Percentiles rank a stretch among this genome's conserved stretches.
Evolutionary conservation across 768 basidiomycete species (phyloP).

Genomic region (Calocybe indica): DNA sequence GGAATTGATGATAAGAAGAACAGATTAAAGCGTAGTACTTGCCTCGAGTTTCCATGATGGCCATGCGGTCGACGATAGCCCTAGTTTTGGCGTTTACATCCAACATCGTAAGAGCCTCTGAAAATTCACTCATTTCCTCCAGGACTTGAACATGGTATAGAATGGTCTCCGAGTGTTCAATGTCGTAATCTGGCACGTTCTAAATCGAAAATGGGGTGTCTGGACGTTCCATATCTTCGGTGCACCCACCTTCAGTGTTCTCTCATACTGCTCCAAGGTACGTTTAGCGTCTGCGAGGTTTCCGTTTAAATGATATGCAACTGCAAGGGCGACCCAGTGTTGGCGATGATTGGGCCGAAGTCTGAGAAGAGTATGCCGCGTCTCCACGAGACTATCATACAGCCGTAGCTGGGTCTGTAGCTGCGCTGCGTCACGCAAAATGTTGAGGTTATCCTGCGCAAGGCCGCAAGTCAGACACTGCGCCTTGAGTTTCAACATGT

Average conservation of each 20-base stretch:
- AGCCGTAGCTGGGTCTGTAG: slow-evolving; percentile 84
- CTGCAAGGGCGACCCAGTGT: slow-evolving; percentile 86
- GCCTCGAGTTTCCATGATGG: slow-evolving; percentile 69
- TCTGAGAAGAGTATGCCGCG: slow-evolving; percentile 73
- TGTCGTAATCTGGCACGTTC: slow-evolving; percentile 74
- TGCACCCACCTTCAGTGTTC: slow-evolving; percentile 60
- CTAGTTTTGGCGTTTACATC: slow-evolving; percentile 60
- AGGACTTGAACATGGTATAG: slow-evolving; percentile 72
- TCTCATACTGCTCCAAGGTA: slow-evolving; percentile 68
- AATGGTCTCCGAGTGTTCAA: slow-evolving; percentile 78
- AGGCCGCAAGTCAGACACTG: not conserved
- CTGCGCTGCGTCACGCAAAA: slow-evolving; percentile 84
- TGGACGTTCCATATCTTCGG: not conserved
- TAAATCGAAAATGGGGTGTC: slow-evolving; percentile 18
- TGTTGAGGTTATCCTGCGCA: slow-evolving; percentile 85
- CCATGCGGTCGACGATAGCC: slow-evolving; percentile 64
- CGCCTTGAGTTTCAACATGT: not conserved
- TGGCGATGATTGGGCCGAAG: slow-evolving; percentile 78
- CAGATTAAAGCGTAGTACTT: slow-evolving; percentile 9
- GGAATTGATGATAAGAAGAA: slow-evolving; percentile 1
- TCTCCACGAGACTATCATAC: slow-evolving; percentile 74
- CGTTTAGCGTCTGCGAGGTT: slow-evolving; percentile 65
- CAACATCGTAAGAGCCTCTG: slow-evolving; percentile 55
- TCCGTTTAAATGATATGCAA: slow-evolving; percentile 83
- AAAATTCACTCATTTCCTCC: slow-evolving; percentile 63